Conservation (phyloP, 805 yeast genomes). For the Metschnikowia arizonensis region DNA sequence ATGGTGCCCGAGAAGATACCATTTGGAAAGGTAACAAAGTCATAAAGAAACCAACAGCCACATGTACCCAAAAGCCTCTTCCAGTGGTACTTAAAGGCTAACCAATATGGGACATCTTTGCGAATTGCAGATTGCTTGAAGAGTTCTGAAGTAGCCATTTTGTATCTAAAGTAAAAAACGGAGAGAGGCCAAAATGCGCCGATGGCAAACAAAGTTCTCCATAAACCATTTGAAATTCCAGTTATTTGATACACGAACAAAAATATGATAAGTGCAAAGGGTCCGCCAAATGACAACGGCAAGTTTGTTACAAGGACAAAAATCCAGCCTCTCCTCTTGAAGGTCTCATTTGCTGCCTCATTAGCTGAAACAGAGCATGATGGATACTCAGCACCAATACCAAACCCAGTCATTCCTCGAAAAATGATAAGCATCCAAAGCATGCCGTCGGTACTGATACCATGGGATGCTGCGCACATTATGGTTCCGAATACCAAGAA, state of each 20-base stretch:
- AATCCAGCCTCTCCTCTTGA: constrained; percentile 59
- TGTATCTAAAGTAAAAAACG: constrained; percentile 67
- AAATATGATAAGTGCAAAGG: constrained; percentile 66
- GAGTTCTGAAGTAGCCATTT: constrained; percentile 62
- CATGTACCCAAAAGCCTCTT: constrained; percentile 62
- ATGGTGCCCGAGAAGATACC: constrained; percentile 65
- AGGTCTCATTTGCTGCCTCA: constrained; percentile 70
- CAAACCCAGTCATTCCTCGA: constrained; percentile 74
- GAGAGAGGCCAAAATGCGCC: constrained; percentile 67
- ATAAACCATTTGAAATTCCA: constrained; percentile 45
- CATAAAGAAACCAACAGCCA: constrained; percentile 76
- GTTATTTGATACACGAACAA: constrained; percentile 64
- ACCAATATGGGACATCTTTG: constrained; percentile 46
- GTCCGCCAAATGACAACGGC: constrained; percentile 74
- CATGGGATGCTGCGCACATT: constrained; percentile 69
- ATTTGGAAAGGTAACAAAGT: constrained; percentile 77
- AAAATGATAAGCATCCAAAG: constrained; percentile 74
- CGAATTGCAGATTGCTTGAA: constrained; percentile 63
- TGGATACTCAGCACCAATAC: constrained; percentile 76
- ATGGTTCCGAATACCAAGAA: constrained; percentile 61
- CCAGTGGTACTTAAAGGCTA: constrained; percentile 68
- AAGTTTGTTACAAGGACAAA: constrained; percentile 67
- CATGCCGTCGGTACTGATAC: constrained; percentile 55
- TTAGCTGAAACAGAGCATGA: constrained; percentile 65
- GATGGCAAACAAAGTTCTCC: constrained; percentile 68